Evolutionary conservation across 1,139 yeast genomes (phyloP).

Genomic region (Magnusiomyces tetraspermus): DNA sequence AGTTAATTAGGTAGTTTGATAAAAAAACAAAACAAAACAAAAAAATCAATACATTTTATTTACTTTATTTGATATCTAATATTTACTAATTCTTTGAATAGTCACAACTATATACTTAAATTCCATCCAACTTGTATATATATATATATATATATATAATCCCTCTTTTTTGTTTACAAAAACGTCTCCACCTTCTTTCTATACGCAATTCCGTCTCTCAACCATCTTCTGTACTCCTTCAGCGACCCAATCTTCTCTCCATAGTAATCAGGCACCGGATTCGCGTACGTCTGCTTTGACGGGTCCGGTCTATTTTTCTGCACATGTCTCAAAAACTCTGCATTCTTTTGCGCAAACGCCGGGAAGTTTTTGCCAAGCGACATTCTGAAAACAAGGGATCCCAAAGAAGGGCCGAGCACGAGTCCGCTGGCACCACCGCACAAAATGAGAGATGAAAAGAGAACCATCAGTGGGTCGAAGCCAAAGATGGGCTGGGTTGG

Average conservation of each 20-base stretch:
- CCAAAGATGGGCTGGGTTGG: conserved; percentile 78
- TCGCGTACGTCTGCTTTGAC: conserved; percentile 79
- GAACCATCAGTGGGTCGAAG: conserved; percentile 73
- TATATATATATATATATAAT: no score
- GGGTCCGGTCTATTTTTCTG: conserved; percentile 83
- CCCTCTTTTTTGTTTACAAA: no score
- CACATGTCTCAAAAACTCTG: conserved; percentile 62
- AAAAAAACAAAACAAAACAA: no score
- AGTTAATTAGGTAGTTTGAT: no score
- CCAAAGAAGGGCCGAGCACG: conserved; percentile 74
- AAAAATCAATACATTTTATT: no score
- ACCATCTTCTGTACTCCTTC: conserved; percentile 86
- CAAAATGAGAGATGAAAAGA: conserved; percentile 43
- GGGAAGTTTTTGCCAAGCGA: conserved; percentile 39
- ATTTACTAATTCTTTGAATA: no score
- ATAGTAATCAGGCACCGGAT: conserved; percentile 95
- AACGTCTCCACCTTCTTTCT: conserved; percentile 78
- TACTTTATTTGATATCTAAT: no score
- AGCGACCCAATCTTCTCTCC: conserved; percentile 90
- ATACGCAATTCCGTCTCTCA: conserved; percentile 88
- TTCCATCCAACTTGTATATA: not conserved
- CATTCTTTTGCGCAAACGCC: conserved; percentile 46
- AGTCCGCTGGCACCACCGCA: conserved; percentile 78
- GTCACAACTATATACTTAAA: no score
- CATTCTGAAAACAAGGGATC: conserved; percentile 56